These are phyloP conservation scores for Pseudonitzschia delicatissima DNA, from an alignment of 108 stramenopile genomes.

Conservation along the genomic window DNA sequence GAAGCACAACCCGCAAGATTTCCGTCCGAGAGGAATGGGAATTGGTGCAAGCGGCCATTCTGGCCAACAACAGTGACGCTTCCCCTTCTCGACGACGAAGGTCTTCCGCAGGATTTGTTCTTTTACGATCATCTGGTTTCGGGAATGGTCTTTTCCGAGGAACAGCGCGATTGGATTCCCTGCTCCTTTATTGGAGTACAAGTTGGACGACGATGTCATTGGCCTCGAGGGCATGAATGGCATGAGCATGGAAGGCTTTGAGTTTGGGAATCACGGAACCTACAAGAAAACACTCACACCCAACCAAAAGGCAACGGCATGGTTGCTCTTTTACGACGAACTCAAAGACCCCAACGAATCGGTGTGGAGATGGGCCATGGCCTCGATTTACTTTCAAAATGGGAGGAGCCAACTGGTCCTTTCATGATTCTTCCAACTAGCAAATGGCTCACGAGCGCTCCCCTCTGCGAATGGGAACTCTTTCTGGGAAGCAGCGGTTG, in stretches of 20 bases:
- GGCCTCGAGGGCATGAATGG: neutral
- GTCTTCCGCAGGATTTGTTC: neutral
- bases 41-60: neutral
- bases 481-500: neutral
- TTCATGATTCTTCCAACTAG: constrained; percentile 13
- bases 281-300: neutral
- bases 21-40: constrained; percentile 3
- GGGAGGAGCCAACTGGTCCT: constrained; percentile 23
- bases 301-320: constrained; percentile 24
- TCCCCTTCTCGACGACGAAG: neutral
- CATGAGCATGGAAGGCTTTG: too few relatives aligned
- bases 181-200: neutral
- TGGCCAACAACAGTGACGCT: neutral
- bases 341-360: constrained; percentile 9
- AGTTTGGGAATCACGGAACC: too few relatives aligned
- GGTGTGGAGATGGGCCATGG: constrained; percentile 19
- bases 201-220: neutral
- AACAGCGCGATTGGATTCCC: constrained; percentile 5
- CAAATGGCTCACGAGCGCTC: too few relatives aligned
- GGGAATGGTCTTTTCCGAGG: neutral
- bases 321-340: constrained; percentile 26
- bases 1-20: neutral
- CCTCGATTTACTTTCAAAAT: constrained; percentile 24
- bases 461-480: constrained; percentile 28
- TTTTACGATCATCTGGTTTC: neutral